A percentile compares a stretch with the other conserved stretches of the same genome.
These are phyloP conservation scores for Pseudomonodictys pantanalensis DNA, from an alignment of 495 filamentous ascomycete species.

Conservation along the genomic window DNA sequence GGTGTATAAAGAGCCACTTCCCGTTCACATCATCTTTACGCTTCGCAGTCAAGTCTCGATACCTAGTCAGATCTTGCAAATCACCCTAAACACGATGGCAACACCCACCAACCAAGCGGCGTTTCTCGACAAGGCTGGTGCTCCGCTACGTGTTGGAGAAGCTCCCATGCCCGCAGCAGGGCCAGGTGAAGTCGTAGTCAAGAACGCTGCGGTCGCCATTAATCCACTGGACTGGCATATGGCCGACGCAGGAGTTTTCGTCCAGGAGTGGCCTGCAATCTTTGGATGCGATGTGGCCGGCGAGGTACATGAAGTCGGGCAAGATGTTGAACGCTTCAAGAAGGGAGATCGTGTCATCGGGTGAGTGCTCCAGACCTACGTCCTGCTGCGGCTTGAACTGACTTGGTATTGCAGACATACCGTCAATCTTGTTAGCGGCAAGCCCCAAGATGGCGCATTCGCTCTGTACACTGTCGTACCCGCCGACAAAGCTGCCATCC, in stretches of 20 bases:
- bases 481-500: slow-evolving; percentile 37
- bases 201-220: slow-evolving; percentile 46
- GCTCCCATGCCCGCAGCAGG: slow-evolving; percentile 41
- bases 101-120: slow-evolving; percentile 44
- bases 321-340: slow-evolving; percentile 39
- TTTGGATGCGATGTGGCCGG: slow-evolving; percentile 49
- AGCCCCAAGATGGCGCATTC: slow-evolving; percentile 40
- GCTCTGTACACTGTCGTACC: slow-evolving; percentile 24
- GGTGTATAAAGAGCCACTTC: neutral
- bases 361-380: slow-evolving; percentile 20
- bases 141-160: slow-evolving; percentile 40
- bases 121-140: slow-evolving; percentile 39
- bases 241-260: slow-evolving; percentile 33
- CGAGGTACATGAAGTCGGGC: slow-evolving; percentile 42
- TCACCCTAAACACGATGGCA: neutral
- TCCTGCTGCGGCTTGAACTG: neutral
- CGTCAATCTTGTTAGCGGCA: slow-evolving; percentile 53
- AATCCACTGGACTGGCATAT: slow-evolving; percentile 43
- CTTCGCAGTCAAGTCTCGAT: neutral
- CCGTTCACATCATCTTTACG: neutral
- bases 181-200: slow-evolving; percentile 42
- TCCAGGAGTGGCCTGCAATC: slow-evolving; percentile 39
- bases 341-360: slow-evolving; percentile 48
- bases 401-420: slow-evolving; percentile 30
- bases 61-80: neutral